Percentiles rank a stretch among this genome's conserved stretches.
Conservation (phyloP, 495 filamentous ascomycete species). For the Penicillium coprophilum region DNA sequence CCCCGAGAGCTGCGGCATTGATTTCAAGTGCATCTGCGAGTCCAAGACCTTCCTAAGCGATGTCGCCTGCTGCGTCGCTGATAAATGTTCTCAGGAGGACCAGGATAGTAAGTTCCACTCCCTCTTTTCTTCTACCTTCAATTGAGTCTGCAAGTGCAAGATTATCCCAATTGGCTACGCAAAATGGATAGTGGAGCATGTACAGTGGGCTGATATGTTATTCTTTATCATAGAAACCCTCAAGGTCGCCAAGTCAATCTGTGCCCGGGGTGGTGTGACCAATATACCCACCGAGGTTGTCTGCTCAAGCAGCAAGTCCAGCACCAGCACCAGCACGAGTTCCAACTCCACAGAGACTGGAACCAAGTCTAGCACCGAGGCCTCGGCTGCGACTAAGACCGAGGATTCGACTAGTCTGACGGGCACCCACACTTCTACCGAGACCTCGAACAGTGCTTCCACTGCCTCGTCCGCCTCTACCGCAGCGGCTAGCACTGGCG, state of each 20-base stretch:
- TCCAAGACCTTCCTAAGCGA: conserved; percentile 55
- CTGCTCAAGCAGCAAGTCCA: conserved; percentile 32
- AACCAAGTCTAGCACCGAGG: conserved; percentile 18
- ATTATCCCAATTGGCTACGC: background rate
- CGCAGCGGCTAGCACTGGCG: conserved; percentile 32
- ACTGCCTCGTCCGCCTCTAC: conserved; percentile 17
- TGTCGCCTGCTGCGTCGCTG: conserved; percentile 67
- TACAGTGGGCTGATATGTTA: background rate
- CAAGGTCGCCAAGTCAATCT: conserved; percentile 51
- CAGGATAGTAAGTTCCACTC: conserved; percentile 50
- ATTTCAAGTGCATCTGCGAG: conserved; percentile 69
- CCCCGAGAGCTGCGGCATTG: conserved; percentile 53
- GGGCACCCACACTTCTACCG: conserved; percentile 16
- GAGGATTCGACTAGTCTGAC: conserved; percentile 9
- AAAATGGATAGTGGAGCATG: background rate
- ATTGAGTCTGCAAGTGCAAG: background rate
- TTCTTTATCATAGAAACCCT: conserved; percentile 42
- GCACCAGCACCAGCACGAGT: conserved; percentile 23
- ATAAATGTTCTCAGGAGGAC: conserved; percentile 52
- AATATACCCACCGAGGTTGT: conserved; percentile 38
- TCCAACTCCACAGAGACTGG: conserved; percentile 21
- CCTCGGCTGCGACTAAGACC: conserved; percentile 18
- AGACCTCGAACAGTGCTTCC: conserved; percentile 15
- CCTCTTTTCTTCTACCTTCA: too few species aligned
- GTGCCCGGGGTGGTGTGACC: conserved; percentile 42